A percentile compares a stretch with the other conserved stretches of the same genome.
phyloP scores from a whole-genome alignment of 139 green algal species.

The Micractinium conductrix region DNA sequence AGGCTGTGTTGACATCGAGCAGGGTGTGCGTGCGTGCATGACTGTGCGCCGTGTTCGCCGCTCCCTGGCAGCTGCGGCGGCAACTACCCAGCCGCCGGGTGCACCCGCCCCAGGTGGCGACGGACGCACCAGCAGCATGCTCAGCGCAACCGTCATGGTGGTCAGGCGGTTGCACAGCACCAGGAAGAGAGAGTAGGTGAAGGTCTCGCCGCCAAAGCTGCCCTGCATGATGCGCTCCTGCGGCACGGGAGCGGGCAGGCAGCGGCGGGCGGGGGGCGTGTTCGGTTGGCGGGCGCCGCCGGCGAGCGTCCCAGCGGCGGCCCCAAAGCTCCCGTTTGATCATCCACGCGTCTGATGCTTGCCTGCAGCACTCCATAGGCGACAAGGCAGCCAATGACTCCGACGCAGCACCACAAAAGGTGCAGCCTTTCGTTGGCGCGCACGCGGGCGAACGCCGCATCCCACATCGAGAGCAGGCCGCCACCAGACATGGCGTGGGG shows the following conservation, averaged over 20 bases:
- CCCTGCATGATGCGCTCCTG: constrained; percentile 96
- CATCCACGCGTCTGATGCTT: neutral
- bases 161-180: constrained; percentile 95
- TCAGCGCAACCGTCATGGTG: constrained; percentile 70
- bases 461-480: constrained; percentile 26
- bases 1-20: no score
- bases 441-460: constrained; percentile 29
- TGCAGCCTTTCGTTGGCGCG: constrained; percentile 52
- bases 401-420: constrained; percentile 50
- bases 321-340: neutral
- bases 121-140: constrained; percentile 56
- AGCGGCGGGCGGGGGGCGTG: neutral
- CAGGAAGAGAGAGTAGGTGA: constrained; percentile 93
- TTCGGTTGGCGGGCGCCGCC: neutral
- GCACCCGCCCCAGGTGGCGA: no score
- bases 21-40: no score
- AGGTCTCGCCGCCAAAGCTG: constrained; percentile 73
- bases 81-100: no score
- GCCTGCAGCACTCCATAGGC: constrained; percentile 78
- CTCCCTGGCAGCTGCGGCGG: no score
- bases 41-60: no score
- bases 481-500: no score
- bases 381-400: constrained; percentile 69
- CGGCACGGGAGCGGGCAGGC: neutral
- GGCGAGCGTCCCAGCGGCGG: neutral